Conservation (phyloP, 2,329 filamentous ascomycete genomes). For the Lasiodiplodia theobromae region DNA sequence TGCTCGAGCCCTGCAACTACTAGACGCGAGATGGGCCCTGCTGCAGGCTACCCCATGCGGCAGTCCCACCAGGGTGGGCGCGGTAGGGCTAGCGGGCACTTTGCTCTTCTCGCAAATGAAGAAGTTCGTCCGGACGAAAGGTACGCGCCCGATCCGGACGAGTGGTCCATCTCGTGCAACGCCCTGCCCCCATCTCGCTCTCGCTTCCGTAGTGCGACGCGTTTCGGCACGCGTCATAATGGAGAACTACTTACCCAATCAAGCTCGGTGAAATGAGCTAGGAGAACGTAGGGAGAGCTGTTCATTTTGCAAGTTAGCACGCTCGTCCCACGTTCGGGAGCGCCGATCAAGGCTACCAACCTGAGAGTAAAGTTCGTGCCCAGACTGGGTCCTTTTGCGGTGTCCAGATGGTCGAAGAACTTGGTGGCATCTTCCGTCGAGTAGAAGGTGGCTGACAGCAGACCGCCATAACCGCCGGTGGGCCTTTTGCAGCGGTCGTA, state of each 20-base stretch:
- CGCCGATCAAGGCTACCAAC: slow-evolving; percentile 40
- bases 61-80: slow-evolving; percentile 11
- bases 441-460: slow-evolving; percentile 85
- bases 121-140: slow-evolving; percentile 11
- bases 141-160: slow-evolving; percentile 6
- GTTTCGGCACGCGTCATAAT: slow-evolving; percentile 13
- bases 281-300: slow-evolving; percentile 84
- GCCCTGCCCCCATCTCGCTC: slow-evolving; percentile 4
- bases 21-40: slow-evolving; percentile 10
- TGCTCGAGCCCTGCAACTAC: slow-evolving; percentile 1
- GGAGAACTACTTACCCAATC: slow-evolving; percentile 72
- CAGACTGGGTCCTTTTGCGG: slow-evolving; percentile 90
- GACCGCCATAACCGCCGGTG: slow-evolving; percentile 84
- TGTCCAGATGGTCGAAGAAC: slow-evolving; percentile 87
- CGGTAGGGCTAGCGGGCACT: slow-evolving; percentile 18
- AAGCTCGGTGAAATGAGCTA: slow-evolving; percentile 90
- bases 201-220: slow-evolving; percentile 17
- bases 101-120: slow-evolving; percentile 17
- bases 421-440: slow-evolving; percentile 72
- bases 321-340: neutral
- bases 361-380: slow-evolving; percentile 95
- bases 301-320: slow-evolving; percentile 31
- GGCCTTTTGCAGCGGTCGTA: slow-evolving; percentile 82
- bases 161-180: slow-evolving; percentile 5
- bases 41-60: slow-evolving; percentile 1